phyloP scores from a whole-genome alignment of 2,329 filamentous ascomycete genomes.

The Fusarium armeniacum region DNA sequence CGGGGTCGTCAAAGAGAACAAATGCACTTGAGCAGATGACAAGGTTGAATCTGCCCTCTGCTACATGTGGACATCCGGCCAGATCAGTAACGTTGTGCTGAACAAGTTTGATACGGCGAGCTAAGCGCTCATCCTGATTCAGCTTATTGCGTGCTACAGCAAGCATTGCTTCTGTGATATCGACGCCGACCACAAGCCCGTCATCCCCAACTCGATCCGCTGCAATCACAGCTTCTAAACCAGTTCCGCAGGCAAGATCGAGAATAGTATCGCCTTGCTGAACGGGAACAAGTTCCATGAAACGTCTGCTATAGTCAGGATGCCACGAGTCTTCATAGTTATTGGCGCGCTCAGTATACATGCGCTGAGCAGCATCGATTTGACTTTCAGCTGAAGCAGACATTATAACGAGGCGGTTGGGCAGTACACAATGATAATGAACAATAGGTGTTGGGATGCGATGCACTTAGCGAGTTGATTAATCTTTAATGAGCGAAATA shows the following conservation, averaged over 20 bases:
- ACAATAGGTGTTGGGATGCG: neutral
- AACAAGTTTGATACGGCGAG: constrained; percentile 45
- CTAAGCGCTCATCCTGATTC: constrained; percentile 29
- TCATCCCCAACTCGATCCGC: constrained; percentile 46
- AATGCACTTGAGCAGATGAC: constrained; percentile 55
- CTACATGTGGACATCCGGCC: constrained; percentile 32
- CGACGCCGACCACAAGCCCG: constrained; percentile 52
- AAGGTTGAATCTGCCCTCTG: constrained; percentile 49
- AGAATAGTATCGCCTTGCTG: constrained; percentile 50
- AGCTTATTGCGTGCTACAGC: constrained; percentile 47
- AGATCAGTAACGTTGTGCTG: constrained; percentile 51
- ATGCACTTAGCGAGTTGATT: neutral
- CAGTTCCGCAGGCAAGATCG: constrained; percentile 55
- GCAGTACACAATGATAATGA: neutral
- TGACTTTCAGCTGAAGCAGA: constrained; percentile 23
- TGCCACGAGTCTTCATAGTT: constrained; percentile 55
- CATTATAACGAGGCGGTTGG: constrained; percentile 11
- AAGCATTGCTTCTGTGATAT: constrained; percentile 54
- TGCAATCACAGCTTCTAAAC: constrained; percentile 52
- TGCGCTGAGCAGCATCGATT: constrained; percentile 45
- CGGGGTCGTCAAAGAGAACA: constrained; percentile 51
- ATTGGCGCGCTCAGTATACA: constrained; percentile 52
- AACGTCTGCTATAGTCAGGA: constrained; percentile 51
- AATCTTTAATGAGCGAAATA: neutral
- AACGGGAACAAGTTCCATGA: constrained; percentile 49